Base-by-base conservation (phyloP, 305 asterid genomes). In the Salvia sclarea region DNA sequence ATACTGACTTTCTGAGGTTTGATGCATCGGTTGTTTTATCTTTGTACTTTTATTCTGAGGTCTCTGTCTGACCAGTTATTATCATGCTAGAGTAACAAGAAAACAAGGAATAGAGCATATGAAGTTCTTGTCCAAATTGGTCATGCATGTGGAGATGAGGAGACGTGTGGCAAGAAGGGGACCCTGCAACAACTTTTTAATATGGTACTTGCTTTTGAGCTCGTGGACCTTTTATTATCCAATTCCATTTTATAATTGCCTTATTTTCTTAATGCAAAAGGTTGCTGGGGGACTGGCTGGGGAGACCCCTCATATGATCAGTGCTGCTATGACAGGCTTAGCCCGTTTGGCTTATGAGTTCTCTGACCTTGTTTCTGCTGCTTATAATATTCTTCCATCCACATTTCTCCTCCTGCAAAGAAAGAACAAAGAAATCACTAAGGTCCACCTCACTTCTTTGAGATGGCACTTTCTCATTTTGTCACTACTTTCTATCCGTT, bases 331-430 rank as follows among this genome's bases (percentile, higher is more conserved):
- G 76, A 87, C 88, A 63, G 99, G 96, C 69, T 81, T 94, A 79
- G 97, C 98, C 70, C 97, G 96, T 37, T 83, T 94, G 83, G 96
- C 99, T 65, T 94, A 94, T 75, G 99, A 94, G 80, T 91, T 94
- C 79, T 70, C 90, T 6, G 99, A 91, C 69, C 97, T 94, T 62
- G 74, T 94, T 75, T 84, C 93, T 67, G 74, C 83, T 64, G 86
- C 86, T 67, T 91, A 82, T 78, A 71, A 79, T 75, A 74, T 94
- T 65, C 96, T 94, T 50, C 98, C 99, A 22, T 84, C 90, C 45
- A 76, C 96, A 58, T 87, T 82, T 81, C 99, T 94, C 74, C 95
- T 94, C 57, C 84, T 91, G 55, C 86, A 72, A 72, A 87, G 97
- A 76, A 82, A 87, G 76, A 91, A 94, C 82, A 89, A 83, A 81